phyloP scores from a whole-genome alignment of 148 eudicot species.

The Persicaria maculosa region DNA sequence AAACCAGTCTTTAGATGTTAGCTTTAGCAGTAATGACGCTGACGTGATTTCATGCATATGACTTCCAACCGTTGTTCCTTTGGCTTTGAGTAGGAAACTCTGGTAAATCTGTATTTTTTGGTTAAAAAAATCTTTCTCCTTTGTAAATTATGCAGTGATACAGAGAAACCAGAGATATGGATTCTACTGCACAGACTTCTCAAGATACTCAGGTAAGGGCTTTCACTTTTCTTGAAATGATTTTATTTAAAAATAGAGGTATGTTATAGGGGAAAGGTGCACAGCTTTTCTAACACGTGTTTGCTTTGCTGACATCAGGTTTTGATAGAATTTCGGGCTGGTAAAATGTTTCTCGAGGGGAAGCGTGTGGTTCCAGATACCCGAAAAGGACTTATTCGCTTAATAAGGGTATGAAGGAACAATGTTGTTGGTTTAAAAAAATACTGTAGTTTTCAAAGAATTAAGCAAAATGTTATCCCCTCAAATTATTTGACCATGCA shows the following conservation, averaged over 20 bases:
- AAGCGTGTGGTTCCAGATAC: conserved; percentile 79
- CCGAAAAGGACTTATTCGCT: conserved; percentile 84
- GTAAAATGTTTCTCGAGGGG: conserved; percentile 86
- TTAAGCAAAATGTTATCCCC: neutral
- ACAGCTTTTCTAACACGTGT: neutral
- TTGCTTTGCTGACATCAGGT: conserved; percentile 35
- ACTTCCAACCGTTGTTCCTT: neutral
- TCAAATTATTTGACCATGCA: neutral
- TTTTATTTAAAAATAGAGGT: neutral
- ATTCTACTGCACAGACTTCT: conserved; percentile 9
- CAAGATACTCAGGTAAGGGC: conserved; percentile 1
- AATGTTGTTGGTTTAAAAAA: neutral
- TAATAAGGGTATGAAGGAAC: conserved; percentile 56
- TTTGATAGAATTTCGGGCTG: conserved; percentile 86
- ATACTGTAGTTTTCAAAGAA: neutral
- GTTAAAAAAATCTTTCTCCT: neutral
- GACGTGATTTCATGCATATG: neutral
- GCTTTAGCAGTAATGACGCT: too few species aligned
- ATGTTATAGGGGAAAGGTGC: neutral
- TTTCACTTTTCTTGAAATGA: neutral
- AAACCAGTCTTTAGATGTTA: too few species aligned
- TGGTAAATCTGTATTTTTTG: neutral
- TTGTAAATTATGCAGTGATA: neutral
- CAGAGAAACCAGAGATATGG: conserved; percentile 3
- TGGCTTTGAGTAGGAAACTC: neutral